Evolutionary conservation across 2,329 filamentous ascomycete genomes (phyloP).

Genomic region (Talaromyces sp.): DNA sequence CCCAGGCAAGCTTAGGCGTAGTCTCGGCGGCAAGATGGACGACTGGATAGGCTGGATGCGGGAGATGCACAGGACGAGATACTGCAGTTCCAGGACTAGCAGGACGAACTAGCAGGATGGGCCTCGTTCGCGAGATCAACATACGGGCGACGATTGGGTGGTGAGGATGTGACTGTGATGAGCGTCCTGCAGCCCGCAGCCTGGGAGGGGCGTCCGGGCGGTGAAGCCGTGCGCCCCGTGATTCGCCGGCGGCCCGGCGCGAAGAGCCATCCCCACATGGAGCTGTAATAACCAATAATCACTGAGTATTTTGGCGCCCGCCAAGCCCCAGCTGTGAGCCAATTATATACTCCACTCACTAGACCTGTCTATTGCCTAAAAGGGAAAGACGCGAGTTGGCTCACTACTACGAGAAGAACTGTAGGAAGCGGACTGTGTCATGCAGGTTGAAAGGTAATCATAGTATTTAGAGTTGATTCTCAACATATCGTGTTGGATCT

Average conservation of each 20-base stretch:
- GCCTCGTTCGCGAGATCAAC: neutral
- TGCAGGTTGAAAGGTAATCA: neutral
- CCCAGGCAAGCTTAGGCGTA: neutral
- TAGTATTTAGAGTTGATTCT: neutral
- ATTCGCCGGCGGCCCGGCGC: conserved; percentile 3
- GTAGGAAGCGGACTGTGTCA: neutral
- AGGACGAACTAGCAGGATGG: neutral
- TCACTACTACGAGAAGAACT: neutral
- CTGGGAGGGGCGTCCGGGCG: neutral
- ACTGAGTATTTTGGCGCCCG: neutral
- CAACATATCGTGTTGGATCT: neutral
- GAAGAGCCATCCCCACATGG: neutral
- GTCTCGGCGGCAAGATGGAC: conserved; percentile 5
- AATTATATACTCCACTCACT: neutral
- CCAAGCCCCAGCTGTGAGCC: neutral
- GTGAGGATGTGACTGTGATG: conserved; percentile 8
- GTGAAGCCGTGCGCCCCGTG: neutral
- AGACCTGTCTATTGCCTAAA: neutral
- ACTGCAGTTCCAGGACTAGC: neutral
- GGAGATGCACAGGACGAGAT: neutral
- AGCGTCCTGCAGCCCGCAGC: neutral
- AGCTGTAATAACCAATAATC: neutral
- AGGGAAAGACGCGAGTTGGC: neutral
- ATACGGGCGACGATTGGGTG: neutral
- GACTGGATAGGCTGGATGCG: conserved; percentile 9